Percentiles rank a stretch among this genome's conserved stretches.
These are phyloP conservation scores for Yamadazyma sp. DNA, from an alignment of 805 yeast genomes.

Conservation along the genomic window DNA sequence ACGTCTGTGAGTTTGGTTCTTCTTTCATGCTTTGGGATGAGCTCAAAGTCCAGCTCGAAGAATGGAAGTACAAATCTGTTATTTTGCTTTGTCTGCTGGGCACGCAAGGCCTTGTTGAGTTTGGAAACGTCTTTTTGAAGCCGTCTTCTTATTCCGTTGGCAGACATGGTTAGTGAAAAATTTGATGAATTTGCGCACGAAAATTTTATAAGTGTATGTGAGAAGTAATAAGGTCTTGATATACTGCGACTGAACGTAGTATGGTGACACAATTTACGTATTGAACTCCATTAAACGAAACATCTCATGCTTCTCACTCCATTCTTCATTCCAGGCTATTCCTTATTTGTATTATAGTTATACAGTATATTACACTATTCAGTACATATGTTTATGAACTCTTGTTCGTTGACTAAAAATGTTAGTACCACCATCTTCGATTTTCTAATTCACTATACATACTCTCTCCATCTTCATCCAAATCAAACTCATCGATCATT, in stretches of 20 bases:
- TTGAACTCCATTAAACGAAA: too few relatives aligned
- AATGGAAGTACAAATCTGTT: conserved; percentile 36
- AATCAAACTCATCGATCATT: conserved; percentile 96
- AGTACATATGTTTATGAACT: conserved; percentile 84
- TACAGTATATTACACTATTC: conserved; percentile 38
- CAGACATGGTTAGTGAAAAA: conserved; percentile 26
- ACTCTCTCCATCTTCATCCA: conserved; percentile 93
- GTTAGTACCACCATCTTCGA: conserved; percentile 34
- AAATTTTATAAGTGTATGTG: too few relatives aligned
- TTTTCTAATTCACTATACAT: conserved; percentile 31
- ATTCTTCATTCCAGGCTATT: too few relatives aligned
- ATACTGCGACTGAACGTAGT: too few relatives aligned
- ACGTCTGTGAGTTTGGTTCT: conserved; percentile 52
- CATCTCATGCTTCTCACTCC: too few relatives aligned
- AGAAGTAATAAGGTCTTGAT: too few relatives aligned
- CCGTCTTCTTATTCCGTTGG: conserved; percentile 33
- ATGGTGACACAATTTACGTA: too few relatives aligned
- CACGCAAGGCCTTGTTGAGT: conserved; percentile 32
- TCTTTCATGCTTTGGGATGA: conserved; percentile 26
- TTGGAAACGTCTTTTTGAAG: conserved; percentile 36
- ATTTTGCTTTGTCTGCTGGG: conserved; percentile 20
- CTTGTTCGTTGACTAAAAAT: conserved; percentile 70
- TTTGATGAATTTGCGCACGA: conserved; percentile 10
- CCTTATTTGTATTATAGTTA: too few relatives aligned
- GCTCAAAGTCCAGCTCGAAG: conserved; percentile 24